Conservation (phyloP, 352 stramenopile genomes). For the Halophytophthora batemanensis region DNA sequence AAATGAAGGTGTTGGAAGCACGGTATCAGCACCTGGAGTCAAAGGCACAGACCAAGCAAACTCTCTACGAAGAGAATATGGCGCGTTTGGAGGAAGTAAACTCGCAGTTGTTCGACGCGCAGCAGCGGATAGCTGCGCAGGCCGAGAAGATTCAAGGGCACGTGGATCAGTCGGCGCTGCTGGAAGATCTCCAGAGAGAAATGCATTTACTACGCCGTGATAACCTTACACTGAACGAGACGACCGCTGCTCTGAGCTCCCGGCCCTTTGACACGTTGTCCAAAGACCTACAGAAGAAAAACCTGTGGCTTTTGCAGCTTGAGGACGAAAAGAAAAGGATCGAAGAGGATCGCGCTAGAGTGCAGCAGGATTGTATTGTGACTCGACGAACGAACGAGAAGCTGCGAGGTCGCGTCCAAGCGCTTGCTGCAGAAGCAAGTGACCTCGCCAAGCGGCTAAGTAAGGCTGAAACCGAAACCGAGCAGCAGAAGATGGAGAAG, state of each 20-base stretch:
- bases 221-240: constrained; percentile 48
- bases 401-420: constrained; percentile 15
- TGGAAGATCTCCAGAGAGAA: constrained; percentile 42
- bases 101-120: constrained; percentile 35
- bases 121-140: constrained; percentile 41
- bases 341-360: constrained; percentile 10
- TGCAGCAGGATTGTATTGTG: constrained; percentile 16
- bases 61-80: constrained; percentile 38
- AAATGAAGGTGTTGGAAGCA: constrained; percentile 52
- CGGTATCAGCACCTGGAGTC: constrained; percentile 45
- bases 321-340: constrained; percentile 31
- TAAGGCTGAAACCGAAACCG: constrained; percentile 16
- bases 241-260: constrained; percentile 41
- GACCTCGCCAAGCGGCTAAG: constrained; percentile 19
- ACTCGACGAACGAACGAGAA: constrained; percentile 10
- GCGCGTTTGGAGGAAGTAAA: constrained; percentile 36
- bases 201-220: constrained; percentile 52
- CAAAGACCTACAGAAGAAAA: constrained; percentile 43
- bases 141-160: constrained; percentile 32
- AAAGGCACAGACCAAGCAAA: constrained; percentile 31
- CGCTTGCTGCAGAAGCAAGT: constrained; percentile 21
- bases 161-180: constrained; percentile 25
- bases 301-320: constrained; percentile 42
- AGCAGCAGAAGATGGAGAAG: constrained; percentile 38
- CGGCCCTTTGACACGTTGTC: constrained; percentile 46